Evolutionary conservation across 148 eudicot species (phyloP), one percentile per base, ranked within the genome.

Genomic region (Chenopodium formosanum): DNA sequence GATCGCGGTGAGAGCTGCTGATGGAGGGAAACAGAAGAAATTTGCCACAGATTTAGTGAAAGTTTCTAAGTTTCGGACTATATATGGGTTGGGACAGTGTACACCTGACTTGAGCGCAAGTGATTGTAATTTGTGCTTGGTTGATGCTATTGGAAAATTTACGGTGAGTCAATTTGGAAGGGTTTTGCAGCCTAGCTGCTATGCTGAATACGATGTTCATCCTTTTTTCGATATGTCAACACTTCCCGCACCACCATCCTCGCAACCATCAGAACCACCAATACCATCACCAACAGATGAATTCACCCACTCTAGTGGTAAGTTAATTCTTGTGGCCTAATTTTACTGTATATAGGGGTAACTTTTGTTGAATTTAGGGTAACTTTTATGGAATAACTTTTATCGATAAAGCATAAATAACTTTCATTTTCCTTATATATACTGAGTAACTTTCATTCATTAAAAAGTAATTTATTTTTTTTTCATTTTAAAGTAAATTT

Each of bases 131-230:
- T n/a, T 7, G 37, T 86, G 88, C n/a, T 66, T 86, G 34, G 19
- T 1, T 13, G 12, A 1, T 4, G 85, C 75, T 0, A 2, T 82
- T 4, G 34, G n/a, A 4, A 11, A 50, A 10, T n/a, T 83, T 23
- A 9, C 40, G 1, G 2, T 22, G 44, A 63, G 32, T 1, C 7
- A 47, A 25, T 86, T 86, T 48, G 82, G 62, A 1, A 50, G 84
- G 23, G 44, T 80, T 37, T 63, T 83, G 73, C 29, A 11, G 70
- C 69, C 80, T 7, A 87, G 91, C 31, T 89, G 91, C 63, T 12
- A 6, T 60, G 60, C 80, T 65, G 75, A 88, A 7, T 87, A 77
- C 7, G 84, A 87, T 60, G 20, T 31, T 0, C 66, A 77, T 23
- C 78, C 85, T 3, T 89, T 87, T 44, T 85, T 70, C 34, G 60